Conservation (phyloP, 257 asterid species). For the Paulownia fortunei region DNA sequence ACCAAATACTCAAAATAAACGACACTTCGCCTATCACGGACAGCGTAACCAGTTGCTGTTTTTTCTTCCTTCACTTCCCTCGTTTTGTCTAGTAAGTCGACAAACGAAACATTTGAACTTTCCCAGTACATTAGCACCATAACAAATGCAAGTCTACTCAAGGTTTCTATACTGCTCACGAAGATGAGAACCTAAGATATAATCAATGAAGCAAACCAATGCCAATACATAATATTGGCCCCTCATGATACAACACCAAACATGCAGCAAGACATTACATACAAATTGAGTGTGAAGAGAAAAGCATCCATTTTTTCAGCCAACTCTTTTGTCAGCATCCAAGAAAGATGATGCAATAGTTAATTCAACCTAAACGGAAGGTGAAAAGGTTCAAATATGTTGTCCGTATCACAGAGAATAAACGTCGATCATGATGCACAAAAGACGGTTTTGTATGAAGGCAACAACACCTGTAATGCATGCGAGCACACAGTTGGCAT, state of each 20-base stretch:
- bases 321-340: slow-evolving; percentile 10
- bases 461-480: slow-evolving; percentile 27
- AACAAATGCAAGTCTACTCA: no score
- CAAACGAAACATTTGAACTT: no score
- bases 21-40: no score
- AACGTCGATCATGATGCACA: not conserved
- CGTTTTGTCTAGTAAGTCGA: no score
- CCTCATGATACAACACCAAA: not conserved
- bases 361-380: slow-evolving; percentile 18
- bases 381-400: not conserved
- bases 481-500: not conserved
- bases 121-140: no score
- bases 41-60: no score
- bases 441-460: not conserved
- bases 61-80: no score
- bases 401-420: not conserved
- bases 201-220: not conserved
- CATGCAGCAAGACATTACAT: not conserved
- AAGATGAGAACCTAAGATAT: no score
- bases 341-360: slow-evolving; percentile 15
- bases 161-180: no score
- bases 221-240: not conserved
- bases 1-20: no score
- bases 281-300: not conserved
- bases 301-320: not conserved